Evolutionary conservation across 2,329 filamentous ascomycete genomes (phyloP).

Genomic region (Neurospora crassa): DNA sequence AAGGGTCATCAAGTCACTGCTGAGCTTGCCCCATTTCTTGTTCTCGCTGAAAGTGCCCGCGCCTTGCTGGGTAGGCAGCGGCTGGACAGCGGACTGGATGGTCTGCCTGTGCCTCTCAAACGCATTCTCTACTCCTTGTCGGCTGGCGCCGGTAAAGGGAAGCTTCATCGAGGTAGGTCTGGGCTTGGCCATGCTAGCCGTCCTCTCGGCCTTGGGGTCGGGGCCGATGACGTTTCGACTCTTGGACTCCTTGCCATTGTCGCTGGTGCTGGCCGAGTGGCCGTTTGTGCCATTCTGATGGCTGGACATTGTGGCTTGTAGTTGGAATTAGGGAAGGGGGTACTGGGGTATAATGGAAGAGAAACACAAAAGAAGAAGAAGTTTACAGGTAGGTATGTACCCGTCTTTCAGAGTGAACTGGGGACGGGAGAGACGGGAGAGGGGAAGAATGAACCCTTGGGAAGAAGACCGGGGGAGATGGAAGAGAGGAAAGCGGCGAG

Average conservation of each 20-base stretch:
- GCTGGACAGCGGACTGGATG: conserved; percentile 43
- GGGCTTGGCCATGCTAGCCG: conserved; percentile 13
- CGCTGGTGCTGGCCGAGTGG: not conserved
- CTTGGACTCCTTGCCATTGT: conserved; percentile 3
- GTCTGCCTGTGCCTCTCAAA: conserved; percentile 27
- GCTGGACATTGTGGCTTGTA: conserved; percentile 8
- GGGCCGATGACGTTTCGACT: not conserved
- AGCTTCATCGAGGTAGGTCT: conserved; percentile 15
- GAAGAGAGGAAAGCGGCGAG: not conserved
- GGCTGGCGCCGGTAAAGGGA: conserved; percentile 19
- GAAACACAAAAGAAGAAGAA: not conserved
- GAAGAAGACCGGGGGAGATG: not conserved
- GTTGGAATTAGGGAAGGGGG: not conserved
- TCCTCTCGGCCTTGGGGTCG: conserved; percentile 4
- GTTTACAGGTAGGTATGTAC: not conserved
- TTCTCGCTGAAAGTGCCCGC: conserved; percentile 48
- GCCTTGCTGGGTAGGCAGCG: conserved; percentile 52
- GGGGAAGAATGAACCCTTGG: not conserved
- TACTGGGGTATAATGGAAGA: not conserved
- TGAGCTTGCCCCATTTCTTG: conserved; percentile 39
- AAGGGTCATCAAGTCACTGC: conserved; percentile 48
- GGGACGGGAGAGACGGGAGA: not conserved
- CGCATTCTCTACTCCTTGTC: conserved; percentile 24
- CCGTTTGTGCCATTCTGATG: conserved; percentile 8
- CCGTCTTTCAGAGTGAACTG: not conserved